Evolutionary conservation across 139 green algal species (phyloP).

Genomic region (Chlorella sp.): DNA sequence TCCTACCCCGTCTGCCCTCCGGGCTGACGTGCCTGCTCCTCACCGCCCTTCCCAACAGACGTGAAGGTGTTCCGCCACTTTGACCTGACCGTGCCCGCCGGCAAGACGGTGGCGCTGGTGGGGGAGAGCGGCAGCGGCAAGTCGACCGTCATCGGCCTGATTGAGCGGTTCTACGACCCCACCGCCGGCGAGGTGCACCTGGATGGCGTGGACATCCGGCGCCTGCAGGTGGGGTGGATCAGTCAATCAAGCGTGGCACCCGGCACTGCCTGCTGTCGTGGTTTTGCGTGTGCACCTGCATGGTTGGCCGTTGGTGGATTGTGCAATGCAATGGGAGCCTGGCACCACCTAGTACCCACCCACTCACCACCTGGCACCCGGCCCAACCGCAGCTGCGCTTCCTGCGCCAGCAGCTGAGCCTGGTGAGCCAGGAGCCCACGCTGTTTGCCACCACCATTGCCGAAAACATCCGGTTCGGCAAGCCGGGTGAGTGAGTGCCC

Average conservation of each 20-base stretch:
- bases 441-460: constrained; percentile 76
- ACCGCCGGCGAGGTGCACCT: constrained; percentile 64
- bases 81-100: no score
- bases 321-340: neutral
- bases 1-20: no score
- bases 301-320: neutral
- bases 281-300: neutral
- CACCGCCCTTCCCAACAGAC: constrained; percentile 39
- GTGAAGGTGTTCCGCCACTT: no score
- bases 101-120: no score
- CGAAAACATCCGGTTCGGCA: constrained; percentile 89
- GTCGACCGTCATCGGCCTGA: no score
- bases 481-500: constrained; percentile 25
- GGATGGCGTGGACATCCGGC: constrained; percentile 73
- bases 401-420: constrained; percentile 66
- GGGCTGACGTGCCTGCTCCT: no score
- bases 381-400: constrained; percentile 80
- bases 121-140: no score
- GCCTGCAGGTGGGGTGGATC: constrained; percentile 31
- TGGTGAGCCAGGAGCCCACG: constrained; percentile 90
- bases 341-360: neutral
- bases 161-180: no score
- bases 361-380: no score
- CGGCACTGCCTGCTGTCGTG: neutral
- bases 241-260: neutral